Evolutionary conservation across 768 basidiomycete genomes (phyloP).

Genomic region (Lentinula raphanica): DNA sequence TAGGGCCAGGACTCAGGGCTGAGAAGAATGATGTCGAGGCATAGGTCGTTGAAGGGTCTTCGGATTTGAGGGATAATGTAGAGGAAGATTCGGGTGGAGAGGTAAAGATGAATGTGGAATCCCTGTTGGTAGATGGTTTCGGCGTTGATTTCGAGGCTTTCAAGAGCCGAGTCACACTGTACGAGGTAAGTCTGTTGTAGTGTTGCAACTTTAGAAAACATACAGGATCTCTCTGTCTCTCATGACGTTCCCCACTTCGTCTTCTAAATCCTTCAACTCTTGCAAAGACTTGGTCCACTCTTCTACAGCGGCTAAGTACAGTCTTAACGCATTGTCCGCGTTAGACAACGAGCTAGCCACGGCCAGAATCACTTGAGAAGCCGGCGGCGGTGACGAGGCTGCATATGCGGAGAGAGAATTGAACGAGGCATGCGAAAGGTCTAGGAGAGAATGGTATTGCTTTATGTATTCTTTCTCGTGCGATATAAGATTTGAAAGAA

Average conservation of each 20-base stretch:
- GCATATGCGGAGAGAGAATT: constrained; percentile 72
- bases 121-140: constrained; percentile 36
- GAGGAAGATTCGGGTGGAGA: constrained; percentile 35
- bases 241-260: constrained; percentile 64
- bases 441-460: constrained; percentile 51
- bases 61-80: constrained; percentile 34
- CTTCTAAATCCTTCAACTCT: constrained; percentile 60
- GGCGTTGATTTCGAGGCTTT: constrained; percentile 60
- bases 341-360: constrained; percentile 55
- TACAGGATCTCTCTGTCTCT: constrained; percentile 81
- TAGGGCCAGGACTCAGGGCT: neutral
- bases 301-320: constrained; percentile 58
- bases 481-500: constrained; percentile 60
- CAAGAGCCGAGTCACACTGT: constrained; percentile 71
- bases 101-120: constrained; percentile 29
- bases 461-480: constrained; percentile 72
- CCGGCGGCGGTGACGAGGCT: constrained; percentile 52
- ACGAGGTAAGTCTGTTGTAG: neutral
- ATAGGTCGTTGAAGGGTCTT: constrained; percentile 7
- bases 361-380: constrained; percentile 48
- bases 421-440: constrained; percentile 53
- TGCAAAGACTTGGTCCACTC: constrained; percentile 60
- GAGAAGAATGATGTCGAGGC: constrained; percentile 7
- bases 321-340: constrained; percentile 64
- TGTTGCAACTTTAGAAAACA: too few relatives aligned